A percentile compares a stretch with the other conserved stretches of the same genome.
Evolutionary conservation across 371 early-diverging fungal species (phyloP).

Genomic region (Rhizomucor miehei): DNA sequence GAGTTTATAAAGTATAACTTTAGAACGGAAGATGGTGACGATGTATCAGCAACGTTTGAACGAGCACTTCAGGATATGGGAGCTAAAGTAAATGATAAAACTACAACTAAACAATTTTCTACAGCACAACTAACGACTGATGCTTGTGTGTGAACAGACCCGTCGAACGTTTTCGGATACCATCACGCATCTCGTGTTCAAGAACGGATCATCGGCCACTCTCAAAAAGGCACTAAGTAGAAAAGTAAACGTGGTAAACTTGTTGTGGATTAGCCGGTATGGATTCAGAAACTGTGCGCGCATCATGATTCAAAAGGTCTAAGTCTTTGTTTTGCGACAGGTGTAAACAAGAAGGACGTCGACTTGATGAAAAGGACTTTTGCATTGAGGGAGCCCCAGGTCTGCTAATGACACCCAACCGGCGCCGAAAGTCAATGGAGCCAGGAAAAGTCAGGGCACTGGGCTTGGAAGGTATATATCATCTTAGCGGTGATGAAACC

Average conservation of each 20-base stretch:
- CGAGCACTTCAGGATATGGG: conserved; percentile 43
- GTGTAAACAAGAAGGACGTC: conserved; percentile 33
- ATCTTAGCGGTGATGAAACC: neutral
- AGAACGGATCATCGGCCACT: conserved; percentile 44
- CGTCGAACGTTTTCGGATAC: conserved; percentile 23
- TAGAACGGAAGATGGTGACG: conserved; percentile 50
- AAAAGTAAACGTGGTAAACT: conserved; percentile 31
- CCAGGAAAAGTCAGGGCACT: conserved; percentile 41
- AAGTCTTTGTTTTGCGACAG: conserved; percentile 1
- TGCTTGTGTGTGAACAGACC: neutral
- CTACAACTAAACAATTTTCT: too few relatives aligned
- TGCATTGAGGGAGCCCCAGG: conserved; percentile 32
- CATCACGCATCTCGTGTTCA: conserved; percentile 44
- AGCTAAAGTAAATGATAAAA: conserved; percentile 33
- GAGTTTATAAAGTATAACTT: neutral
- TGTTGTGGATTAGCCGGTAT: conserved; percentile 41
- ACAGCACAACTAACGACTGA: neutral
- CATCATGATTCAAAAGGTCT: neutral
- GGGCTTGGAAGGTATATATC: conserved; percentile 3
- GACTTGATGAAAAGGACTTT: conserved; percentile 35
- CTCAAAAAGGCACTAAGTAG: conserved; percentile 34
- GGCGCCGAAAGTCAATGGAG: conserved; percentile 42
- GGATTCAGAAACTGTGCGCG: neutral
- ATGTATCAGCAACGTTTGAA: conserved; percentile 47
- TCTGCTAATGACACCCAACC: conserved; percentile 21